Evolutionary conservation across 2,329 filamentous ascomycete species (phyloP).

Genomic region (Lachnellula hyalina): DNA sequence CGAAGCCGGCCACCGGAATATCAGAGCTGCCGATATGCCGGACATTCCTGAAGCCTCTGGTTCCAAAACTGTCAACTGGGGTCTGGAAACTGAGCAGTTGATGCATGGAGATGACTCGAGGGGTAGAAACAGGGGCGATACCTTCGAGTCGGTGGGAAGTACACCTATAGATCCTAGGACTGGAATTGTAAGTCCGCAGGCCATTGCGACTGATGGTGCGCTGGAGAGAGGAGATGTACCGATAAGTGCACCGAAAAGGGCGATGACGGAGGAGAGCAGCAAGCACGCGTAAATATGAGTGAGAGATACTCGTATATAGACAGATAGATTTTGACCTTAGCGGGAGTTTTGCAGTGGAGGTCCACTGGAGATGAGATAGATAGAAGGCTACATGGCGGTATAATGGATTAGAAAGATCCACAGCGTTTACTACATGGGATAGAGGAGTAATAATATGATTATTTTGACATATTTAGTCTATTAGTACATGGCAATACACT

Average conservation of each 20-base stretch:
- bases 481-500: too few relatives aligned
- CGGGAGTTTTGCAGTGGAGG: not conserved
- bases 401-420: too few relatives aligned
- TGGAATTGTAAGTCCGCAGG: constrained; percentile 29
- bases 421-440: too few relatives aligned
- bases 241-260: constrained; percentile 9
- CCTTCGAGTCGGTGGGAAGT: not conserved
- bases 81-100: constrained; percentile 1
- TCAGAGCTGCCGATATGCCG: constrained; percentile 33
- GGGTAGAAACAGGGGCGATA: not conserved
- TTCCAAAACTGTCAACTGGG: constrained; percentile 10
- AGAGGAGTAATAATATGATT: too few relatives aligned
- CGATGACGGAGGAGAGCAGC: constrained; percentile 10
- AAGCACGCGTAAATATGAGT: not conserved
- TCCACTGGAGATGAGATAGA: not conserved
- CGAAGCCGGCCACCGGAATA: constrained; percentile 22
- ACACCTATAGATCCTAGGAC: constrained; percentile 28
- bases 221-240: constrained; percentile 24
- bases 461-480: too few relatives aligned
- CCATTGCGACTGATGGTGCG: constrained; percentile 23
- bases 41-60: constrained; percentile 37
- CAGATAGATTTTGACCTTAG: not conserved
- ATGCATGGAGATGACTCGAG: constrained; percentile 2
- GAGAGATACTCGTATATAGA: not conserved
- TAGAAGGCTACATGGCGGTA: too few relatives aligned